These are phyloP conservation scores for Aspergillus texensis DNA, from an alignment of 2,329 filamentous ascomycete species.

Conservation along the genomic window DNA sequence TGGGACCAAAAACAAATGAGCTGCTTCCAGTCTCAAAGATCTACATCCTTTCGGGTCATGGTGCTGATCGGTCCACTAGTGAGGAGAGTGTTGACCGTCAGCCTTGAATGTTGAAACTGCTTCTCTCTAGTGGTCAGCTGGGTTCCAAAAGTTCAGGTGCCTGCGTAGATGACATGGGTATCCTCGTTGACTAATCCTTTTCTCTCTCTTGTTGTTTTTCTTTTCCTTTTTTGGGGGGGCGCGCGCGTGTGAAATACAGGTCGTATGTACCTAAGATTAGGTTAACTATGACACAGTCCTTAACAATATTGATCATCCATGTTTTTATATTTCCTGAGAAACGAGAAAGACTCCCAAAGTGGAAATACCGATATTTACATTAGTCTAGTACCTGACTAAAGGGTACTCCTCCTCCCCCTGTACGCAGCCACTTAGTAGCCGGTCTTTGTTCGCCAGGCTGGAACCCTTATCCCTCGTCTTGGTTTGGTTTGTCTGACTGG, in stretches of 20 bases:
- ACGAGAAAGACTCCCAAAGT: not conserved
- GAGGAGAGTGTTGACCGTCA: slow-evolving; percentile 9
- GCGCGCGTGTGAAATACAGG: not conserved
- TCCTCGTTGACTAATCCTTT: slow-evolving; percentile 12
- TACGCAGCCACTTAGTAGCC: not conserved
- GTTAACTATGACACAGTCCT: not conserved
- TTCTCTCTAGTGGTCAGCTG: slow-evolving; percentile 4
- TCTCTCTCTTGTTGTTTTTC: not conserved
- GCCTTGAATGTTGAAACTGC: not conserved
- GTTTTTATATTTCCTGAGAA: not conserved
- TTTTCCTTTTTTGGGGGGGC: not conserved
- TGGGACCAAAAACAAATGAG: not conserved
- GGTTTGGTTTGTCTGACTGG: slow-evolving; percentile 12
- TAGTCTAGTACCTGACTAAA: not conserved
- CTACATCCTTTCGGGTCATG: slow-evolving; percentile 17
- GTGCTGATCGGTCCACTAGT: slow-evolving; percentile 8
- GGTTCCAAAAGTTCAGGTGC: slow-evolving; percentile 20
- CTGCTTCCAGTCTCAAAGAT: slow-evolving; percentile 11
- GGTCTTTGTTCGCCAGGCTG: not conserved
- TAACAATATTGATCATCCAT: not conserved
- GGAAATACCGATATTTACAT: not conserved
- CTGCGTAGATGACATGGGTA: slow-evolving; percentile 26
- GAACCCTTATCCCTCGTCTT: not conserved
- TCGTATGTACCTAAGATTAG: not conserved
- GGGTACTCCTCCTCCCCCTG: not conserved